These are phyloP conservation scores for Neocucurbitaria cava DNA, from an alignment of 2,329 filamentous ascomycete species.

Conservation along the genomic window DNA sequence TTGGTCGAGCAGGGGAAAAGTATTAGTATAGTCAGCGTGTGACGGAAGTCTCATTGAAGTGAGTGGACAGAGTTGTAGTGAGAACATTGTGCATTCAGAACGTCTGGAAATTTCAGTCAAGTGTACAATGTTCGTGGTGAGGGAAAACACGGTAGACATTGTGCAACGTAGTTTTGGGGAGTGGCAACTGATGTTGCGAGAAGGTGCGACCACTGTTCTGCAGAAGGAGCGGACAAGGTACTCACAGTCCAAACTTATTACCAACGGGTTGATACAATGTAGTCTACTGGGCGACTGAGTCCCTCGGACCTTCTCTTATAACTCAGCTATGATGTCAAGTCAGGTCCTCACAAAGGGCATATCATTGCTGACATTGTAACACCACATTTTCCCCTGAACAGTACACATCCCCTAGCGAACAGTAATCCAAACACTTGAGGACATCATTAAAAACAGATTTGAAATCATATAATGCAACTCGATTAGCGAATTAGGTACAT, in stretches of 20 bases:
- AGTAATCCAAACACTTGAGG: not conserved
- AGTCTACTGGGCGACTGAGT: too few relatives aligned
- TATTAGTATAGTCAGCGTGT: not conserved
- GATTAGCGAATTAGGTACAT: slow-evolving; percentile 42
- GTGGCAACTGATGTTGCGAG: not conserved
- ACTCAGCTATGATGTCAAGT: too few relatives aligned
- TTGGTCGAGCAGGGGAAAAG: not conserved
- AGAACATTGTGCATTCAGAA: slow-evolving; percentile 8
- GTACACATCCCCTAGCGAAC: not conserved
- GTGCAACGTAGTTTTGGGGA: not conserved
- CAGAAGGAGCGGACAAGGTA: not conserved
- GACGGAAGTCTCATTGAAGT: not conserved
- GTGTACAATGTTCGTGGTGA: not conserved
- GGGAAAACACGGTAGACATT: not conserved
- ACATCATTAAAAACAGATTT: not conserved
- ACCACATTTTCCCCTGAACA: too few relatives aligned
- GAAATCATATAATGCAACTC: slow-evolving; percentile 22
- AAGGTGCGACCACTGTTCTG: not conserved
- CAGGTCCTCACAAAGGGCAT: too few relatives aligned
- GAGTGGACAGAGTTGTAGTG: slow-evolving; percentile 12
- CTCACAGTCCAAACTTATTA: not conserved
- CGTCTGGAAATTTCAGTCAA: slow-evolving; percentile 1
- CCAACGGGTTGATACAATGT: too few relatives aligned
- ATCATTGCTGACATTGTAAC: too few relatives aligned
- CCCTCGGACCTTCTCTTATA: too few relatives aligned